phyloP scores from a whole-genome alignment of 805 yeast genomes.

The Ogataea chonburiensis region DNA sequence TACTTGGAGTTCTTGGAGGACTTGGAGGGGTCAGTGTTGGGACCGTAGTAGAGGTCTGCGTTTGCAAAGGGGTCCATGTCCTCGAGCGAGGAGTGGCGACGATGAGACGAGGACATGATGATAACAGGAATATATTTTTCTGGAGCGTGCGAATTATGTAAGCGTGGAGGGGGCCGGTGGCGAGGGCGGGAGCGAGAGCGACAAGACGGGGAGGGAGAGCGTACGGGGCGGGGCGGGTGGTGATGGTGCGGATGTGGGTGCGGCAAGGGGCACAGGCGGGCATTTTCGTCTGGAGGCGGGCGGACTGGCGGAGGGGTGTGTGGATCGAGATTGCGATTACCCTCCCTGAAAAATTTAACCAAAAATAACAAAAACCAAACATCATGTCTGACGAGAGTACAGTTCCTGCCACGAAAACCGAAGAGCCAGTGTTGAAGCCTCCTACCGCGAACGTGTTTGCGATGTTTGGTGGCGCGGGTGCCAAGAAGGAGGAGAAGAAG shows the following conservation, averaged over 20 bases:
- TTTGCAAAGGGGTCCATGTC: constrained; percentile 62
- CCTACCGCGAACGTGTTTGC: constrained; percentile 85
- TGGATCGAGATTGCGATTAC: too few species aligned
- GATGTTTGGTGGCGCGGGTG: constrained; percentile 92
- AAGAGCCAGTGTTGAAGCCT: constrained; percentile 45
- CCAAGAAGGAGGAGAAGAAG: constrained; percentile 48
- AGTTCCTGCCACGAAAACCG: constrained; percentile 16
- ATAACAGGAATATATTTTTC: background rate
- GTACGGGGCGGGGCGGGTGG: too few species aligned
- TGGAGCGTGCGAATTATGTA: background rate
- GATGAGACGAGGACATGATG: constrained; percentile 12
- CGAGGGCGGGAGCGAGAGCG: too few species aligned
- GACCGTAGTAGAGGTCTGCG: constrained; percentile 73
- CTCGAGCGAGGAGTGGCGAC: constrained; percentile 41
- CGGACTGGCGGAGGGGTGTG: too few species aligned
- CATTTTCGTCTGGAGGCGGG: too few species aligned
- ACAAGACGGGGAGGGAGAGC: too few species aligned
- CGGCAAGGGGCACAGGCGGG: too few species aligned
- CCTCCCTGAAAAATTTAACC: constrained; percentile 11
- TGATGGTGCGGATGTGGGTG: too few species aligned
- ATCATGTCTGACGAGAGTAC: constrained; percentile 8
- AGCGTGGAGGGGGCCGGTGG: constrained; percentile 4
- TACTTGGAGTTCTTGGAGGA: constrained; percentile 39
- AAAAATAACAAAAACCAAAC: constrained; percentile 4
- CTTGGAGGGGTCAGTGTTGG: constrained; percentile 53